phyloP scores from a whole-genome alignment of 129 eudicot species.

The Heracleum sosnowskyi region DNA sequence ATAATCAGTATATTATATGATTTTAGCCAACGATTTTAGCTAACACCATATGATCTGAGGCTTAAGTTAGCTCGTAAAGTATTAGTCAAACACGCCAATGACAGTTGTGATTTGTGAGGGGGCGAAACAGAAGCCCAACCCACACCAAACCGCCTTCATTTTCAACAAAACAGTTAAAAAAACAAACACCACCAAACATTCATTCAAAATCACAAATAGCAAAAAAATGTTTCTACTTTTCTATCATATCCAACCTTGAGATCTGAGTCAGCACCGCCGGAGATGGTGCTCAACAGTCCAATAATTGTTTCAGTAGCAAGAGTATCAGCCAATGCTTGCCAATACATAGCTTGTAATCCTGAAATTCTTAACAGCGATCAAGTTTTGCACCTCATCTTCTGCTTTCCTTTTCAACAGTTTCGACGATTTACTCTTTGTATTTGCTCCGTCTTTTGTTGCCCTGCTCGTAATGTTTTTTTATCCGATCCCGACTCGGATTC shows the following conservation, averaged over 20 bases:
- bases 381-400: slow-evolving; percentile 71
- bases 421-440: slow-evolving; percentile 70
- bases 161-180: neutral
- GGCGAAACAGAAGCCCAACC: neutral
- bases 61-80: too few relatives aligned
- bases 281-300: slow-evolving; percentile 77
- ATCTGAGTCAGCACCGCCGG: neutral
- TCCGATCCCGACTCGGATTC: slow-evolving; percentile 30
- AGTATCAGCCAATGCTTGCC: slow-evolving; percentile 67
- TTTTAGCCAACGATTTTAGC: too few relatives aligned
- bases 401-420: slow-evolving; percentile 77
- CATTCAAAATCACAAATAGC: neutral
- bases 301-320: slow-evolving; percentile 60
- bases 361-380: slow-evolving; percentile 53
- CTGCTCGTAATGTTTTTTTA: slow-evolving; percentile 18
- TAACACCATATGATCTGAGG: too few relatives aligned
- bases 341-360: slow-evolving; percentile 92
- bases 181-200: neutral
- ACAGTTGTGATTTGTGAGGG: too few relatives aligned
- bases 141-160: neutral
- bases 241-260: neutral
- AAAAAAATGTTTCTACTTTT: neutral
- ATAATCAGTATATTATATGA: too few relatives aligned
- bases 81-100: too few relatives aligned
- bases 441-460: slow-evolving; percentile 61